These are phyloP conservation scores for Taiozyma sp. DNA, from an alignment of 1,139 yeast genomes.

Conservation along the genomic window DNA sequence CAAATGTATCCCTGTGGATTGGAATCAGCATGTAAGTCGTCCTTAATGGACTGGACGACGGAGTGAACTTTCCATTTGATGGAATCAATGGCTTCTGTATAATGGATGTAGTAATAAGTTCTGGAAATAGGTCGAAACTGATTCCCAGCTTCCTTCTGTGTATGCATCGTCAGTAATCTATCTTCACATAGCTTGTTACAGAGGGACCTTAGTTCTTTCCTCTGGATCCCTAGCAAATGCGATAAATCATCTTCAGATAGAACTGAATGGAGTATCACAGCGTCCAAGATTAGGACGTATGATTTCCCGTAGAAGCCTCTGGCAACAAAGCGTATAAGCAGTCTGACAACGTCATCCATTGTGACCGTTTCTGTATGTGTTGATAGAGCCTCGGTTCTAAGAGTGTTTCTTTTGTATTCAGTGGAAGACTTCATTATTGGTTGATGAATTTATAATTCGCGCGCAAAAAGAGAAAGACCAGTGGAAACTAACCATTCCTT, in stretches of 20 bases:
- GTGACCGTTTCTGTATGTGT: not conserved
- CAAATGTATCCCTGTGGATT: conserved; percentile 95
- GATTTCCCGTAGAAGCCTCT: conserved; percentile 85
- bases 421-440: not conserved
- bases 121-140: conserved; percentile 66
- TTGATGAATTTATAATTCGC: not conserved
- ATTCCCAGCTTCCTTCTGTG: conserved; percentile 78
- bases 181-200: conserved; percentile 84
- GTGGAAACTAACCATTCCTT: not conserved
- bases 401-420: too few species aligned
- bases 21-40: conserved; percentile 74
- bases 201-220: conserved; percentile 79
- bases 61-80: conserved; percentile 95
- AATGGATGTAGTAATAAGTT: conserved; percentile 82
- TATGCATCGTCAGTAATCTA: conserved; percentile 57
- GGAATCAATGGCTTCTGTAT: conserved; percentile 91
- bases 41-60: conserved; percentile 70
- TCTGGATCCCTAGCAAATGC: conserved; percentile 71
- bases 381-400: not conserved
- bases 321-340: conserved; percentile 46
- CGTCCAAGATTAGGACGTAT: conserved; percentile 82
- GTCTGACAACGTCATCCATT: conserved; percentile 23
- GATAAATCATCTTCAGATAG: conserved; percentile 91
- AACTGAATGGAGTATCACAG: conserved; percentile 84
- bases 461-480: not conserved